Evolutionary conservation across 495 filamentous ascomycete genomes (phyloP), one percentile per base, ranked within the genome.

Genomic region (Tuber indicum): DNA sequence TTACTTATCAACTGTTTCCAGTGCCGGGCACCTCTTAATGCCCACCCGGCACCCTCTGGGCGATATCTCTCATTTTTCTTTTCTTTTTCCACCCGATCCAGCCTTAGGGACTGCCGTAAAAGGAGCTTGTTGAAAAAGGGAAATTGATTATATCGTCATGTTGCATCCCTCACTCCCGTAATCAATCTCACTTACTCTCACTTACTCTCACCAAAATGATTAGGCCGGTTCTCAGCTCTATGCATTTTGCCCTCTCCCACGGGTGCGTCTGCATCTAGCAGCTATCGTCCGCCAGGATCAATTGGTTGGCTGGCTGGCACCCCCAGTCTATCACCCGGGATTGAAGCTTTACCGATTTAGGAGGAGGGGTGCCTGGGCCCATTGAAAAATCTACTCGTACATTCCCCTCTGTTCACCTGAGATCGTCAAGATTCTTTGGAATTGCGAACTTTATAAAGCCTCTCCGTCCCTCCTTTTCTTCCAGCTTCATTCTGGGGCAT

Each of bases 121-220:
- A 36, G 32, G 58, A 72, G 47, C 47, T 7, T 26, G 6, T 44
- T 76, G 46, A 44, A 16, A 16, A 71, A 44, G 41, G 44, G 47
- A 73, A 72, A 75, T 36, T 47, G 75, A 70, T 41, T 45, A 73
- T 73, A 66, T 73, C 72, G 72, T 72, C 75, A 77, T 74, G 73
- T 72, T 76, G 45, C 77, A 77, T 77, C 71, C 72, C 58, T 66
- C 58, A 36, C 58, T 36, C 1, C n/a, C 26, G 3, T 36, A 36
- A 66, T 36, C 26, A 66, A 66, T 66, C 52, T 36, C 58, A 66
- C 58, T 36, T 19, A 14, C 58, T 66, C 52, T 36, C 58, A 66
- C 58, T 36, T 19, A 14, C 58, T 19, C 16, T 17, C 26, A 12
- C 58, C 58, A 36, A 32, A 66, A 66, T 66, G 58, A 66, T 66